Percentiles rank a stretch among this genome's conserved stretches.
These are phyloP conservation scores for Theileria annulata DNA, from an alignment of 169 alveolate genomes.

Conservation along the genomic window DNA sequence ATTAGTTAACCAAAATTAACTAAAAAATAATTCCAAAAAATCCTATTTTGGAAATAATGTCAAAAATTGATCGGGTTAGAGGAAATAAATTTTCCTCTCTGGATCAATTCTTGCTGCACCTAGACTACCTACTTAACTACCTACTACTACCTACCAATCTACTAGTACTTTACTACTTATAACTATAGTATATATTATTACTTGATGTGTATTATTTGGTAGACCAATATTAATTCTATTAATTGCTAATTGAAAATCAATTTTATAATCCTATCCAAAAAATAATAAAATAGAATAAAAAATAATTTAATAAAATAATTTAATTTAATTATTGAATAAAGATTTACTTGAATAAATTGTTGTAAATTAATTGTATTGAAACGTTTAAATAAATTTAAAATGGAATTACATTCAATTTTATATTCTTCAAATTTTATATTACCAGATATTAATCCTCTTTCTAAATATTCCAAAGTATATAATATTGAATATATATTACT, in stretches of 20 bases:
- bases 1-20: not conserved
- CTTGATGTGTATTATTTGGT: constrained; percentile 20
- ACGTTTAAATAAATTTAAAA: constrained; percentile 26
- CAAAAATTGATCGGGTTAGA: not conserved
- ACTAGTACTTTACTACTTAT: constrained; percentile 4
- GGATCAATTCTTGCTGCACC: not conserved
- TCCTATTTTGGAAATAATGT: too few species aligned
- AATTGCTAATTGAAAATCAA: constrained; percentile 49
- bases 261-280: constrained; percentile 22
- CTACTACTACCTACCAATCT: constrained; percentile 13
- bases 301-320: too few species aligned
- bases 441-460: constrained; percentile 46
- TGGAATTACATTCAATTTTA: constrained; percentile 29
- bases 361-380: not conserved
- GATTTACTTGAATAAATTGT: not conserved
- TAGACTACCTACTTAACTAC: not conserved
- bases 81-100: not conserved
- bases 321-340: too few species aligned
- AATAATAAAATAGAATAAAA: too few species aligned
- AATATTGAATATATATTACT: constrained; percentile 47
- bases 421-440: constrained; percentile 25
- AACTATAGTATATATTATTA: not conserved
- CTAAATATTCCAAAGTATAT: constrained; percentile 57
- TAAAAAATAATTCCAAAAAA: too few species aligned
- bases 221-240: constrained; percentile 37